Conservation (phyloP, 768 basidiomycete species). For the Psilocybe subaeruginosa region DNA sequence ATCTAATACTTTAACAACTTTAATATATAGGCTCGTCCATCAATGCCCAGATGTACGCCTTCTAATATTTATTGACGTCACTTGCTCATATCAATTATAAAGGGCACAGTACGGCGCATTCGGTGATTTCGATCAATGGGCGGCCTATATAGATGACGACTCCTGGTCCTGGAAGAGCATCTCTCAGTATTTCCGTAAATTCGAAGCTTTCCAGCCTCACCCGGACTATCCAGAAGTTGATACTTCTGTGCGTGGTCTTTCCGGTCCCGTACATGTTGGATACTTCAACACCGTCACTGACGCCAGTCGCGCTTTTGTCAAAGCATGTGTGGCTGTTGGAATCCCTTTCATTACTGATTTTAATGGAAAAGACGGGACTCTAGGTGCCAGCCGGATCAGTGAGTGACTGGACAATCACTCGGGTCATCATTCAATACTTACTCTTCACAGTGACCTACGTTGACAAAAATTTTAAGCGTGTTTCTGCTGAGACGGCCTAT, state of each 20-base stretch:
- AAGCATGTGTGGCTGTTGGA: slow-evolving; percentile 55
- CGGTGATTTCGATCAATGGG: slow-evolving; percentile 74
- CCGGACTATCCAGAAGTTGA: slow-evolving; percentile 56
- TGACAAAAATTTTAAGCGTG: slow-evolving; percentile 50
- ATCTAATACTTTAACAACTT: background rate
- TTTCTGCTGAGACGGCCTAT: slow-evolving; percentile 68
- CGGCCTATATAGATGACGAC: slow-evolving; percentile 50
- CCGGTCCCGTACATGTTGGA: slow-evolving; percentile 63
- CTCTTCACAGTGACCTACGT: slow-evolving; percentile 66
- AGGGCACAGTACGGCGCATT: slow-evolving; percentile 71
- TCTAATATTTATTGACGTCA: background rate
- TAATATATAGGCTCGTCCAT: slow-evolving; percentile 57
- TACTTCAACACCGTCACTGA: slow-evolving; percentile 52
- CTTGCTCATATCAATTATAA: background rate
- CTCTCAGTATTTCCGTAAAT: slow-evolving; percentile 68
- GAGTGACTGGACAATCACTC: slow-evolving; percentile 15
- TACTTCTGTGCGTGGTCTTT: slow-evolving; percentile 43
- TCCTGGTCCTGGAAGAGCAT: slow-evolving; percentile 65
- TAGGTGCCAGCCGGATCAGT: slow-evolving; percentile 63
- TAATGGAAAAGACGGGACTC: slow-evolving; percentile 56
- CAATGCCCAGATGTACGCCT: slow-evolving; percentile 56
- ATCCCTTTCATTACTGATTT: slow-evolving; percentile 64
- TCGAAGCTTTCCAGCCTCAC: slow-evolving; percentile 61
- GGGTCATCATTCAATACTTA: background rate
- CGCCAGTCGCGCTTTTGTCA: slow-evolving; percentile 52